Conservation (phyloP, 2,329 filamentous ascomycete genomes). For the Calonectria hawksworthii region DNA sequence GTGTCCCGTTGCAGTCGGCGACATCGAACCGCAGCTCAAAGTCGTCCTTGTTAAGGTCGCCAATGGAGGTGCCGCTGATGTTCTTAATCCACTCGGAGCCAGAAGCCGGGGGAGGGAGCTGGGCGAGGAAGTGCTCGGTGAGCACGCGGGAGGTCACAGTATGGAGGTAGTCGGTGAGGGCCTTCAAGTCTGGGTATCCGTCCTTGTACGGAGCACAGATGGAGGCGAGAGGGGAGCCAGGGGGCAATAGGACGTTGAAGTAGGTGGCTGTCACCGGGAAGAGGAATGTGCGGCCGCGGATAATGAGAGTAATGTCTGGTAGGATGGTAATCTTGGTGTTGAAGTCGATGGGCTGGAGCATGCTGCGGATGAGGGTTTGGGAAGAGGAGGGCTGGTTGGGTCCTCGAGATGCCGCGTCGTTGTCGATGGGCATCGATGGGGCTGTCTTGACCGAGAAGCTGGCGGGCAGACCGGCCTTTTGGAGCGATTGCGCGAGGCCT, state of each 20-base stretch:
- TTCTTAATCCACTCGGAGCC: slow-evolving; percentile 47
- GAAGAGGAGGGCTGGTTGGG: slow-evolving; percentile 56
- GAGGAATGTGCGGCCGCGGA: slow-evolving; percentile 61
- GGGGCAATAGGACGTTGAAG: slow-evolving; percentile 59
- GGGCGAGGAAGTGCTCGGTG: slow-evolving; percentile 51
- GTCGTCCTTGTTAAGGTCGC: slow-evolving; percentile 43
- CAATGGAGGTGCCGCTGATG: slow-evolving; percentile 51
- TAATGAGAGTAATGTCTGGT: slow-evolving; percentile 56
- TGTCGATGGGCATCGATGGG: slow-evolving; percentile 44
- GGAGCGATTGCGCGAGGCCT: slow-evolving; percentile 59
- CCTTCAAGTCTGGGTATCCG: slow-evolving; percentile 59
- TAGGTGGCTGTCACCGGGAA: slow-evolving; percentile 60
- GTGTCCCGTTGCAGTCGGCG: slow-evolving; percentile 32
- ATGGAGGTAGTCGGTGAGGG: slow-evolving; percentile 62
- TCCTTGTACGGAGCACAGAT: slow-evolving; percentile 60
- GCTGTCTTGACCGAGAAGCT: slow-evolving; percentile 59
- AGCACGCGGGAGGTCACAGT: slow-evolving; percentile 59
- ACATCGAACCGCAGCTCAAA: slow-evolving; percentile 52
- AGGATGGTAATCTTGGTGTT: slow-evolving; percentile 62
- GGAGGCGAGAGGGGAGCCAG: slow-evolving; percentile 51
- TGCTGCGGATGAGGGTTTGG: slow-evolving; percentile 60
- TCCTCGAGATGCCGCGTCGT: slow-evolving; percentile 45
- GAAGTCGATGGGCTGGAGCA: slow-evolving; percentile 58
- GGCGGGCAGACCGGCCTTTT: slow-evolving; percentile 61
- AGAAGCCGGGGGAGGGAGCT: slow-evolving; percentile 28